Percentiles rank a stretch among this genome's conserved stretches.
These are phyloP conservation scores for Bidens hawaiensis DNA, from an alignment of 140 eudicot species.

Conservation along the genomic window DNA sequence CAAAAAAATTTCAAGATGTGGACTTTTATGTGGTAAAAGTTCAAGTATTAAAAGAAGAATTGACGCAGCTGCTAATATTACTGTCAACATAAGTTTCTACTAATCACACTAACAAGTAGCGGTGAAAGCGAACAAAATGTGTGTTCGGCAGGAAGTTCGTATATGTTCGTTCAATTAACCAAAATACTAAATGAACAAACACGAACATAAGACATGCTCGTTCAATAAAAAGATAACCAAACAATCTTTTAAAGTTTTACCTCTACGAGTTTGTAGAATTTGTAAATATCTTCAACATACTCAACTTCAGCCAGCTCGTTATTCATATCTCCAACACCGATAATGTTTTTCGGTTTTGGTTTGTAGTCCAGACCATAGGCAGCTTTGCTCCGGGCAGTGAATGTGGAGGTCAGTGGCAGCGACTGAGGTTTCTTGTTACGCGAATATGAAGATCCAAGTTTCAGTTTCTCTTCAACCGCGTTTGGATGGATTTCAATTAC, in stretches of 20 bases:
- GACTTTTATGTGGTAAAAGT: too few relatives aligned
- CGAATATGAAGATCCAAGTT: slow-evolving; percentile 10
- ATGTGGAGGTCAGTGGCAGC: slow-evolving; percentile 60
- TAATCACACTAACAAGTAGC: too few relatives aligned
- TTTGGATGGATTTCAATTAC: slow-evolving; percentile 69
- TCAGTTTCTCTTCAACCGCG: slow-evolving; percentile 22
- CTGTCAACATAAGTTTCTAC: too few relatives aligned
- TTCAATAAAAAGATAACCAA: too few relatives aligned
- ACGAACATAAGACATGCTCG: too few relatives aligned
- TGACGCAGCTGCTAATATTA: too few relatives aligned
- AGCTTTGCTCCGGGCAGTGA: slow-evolving; percentile 11
- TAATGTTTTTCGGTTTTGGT: slow-evolving; percentile 9
- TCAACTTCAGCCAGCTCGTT: slow-evolving; percentile 75
- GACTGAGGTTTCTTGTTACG: slow-evolving; percentile 49
- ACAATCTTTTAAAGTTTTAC: slow-evolving; percentile 2
- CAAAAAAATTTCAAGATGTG: too few relatives aligned
- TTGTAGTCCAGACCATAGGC: slow-evolving; percentile 5
- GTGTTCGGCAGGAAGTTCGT: too few relatives aligned
- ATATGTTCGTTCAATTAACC: too few relatives aligned
- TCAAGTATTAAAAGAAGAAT: too few relatives aligned
- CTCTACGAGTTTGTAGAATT: slow-evolving; percentile 76
- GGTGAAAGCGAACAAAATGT: too few relatives aligned
- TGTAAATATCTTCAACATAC: slow-evolving; percentile 85
- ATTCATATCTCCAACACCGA: slow-evolving; percentile 64
- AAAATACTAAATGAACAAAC: too few relatives aligned